Evolutionary conservation across 306 rosid species (phyloP), one percentile per base, ranked within the genome.

Genomic region (Gynostemma pentaphyllum): DNA sequence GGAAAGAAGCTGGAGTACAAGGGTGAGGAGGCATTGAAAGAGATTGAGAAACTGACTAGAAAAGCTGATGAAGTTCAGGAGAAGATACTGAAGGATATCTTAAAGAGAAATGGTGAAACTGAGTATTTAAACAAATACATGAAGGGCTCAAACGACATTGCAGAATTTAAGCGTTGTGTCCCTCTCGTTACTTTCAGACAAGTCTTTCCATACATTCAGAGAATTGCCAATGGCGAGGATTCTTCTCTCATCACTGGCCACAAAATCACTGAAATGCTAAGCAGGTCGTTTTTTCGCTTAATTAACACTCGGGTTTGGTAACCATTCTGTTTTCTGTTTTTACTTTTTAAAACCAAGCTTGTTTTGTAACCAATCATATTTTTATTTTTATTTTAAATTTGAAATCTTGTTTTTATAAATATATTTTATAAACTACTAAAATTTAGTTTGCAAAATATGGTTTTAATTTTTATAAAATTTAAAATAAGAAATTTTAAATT

Each of bases 1-100:
- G 90, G 94, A 51, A 85, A 81, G 77, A 90, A 76, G 67, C 75
- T 90, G 40, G 90, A 87, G 85, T 90, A 87, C 90, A 90, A 83
- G 70, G 95, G 97, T 27, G 83, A 78, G 77, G 83, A 76, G 75
- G 97, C 97, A 45, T 72, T 90, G 42, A 77, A 75, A 68, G 95
- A 83, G 85, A 87, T 90, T 52, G 97, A 85, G 79, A 85, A 77
- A 77, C 76, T 90, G 44, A 90, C 97, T 6, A 62, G 40, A 47
- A 80, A 85, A 15, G 87, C 90, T 13, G 81, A 56, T 62, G 85
- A 63, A 74, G 87, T 83, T 79, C 97, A 90, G 39, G 83, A 79
- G 54, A 64, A 68, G n/a, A 52, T 90, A 40, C 71, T 90, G 72
- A 84, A 75, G 75, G 79, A 81, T 65, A 85, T 90, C 69, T 61